Evolutionary conservation across 352 stramenopile species (phyloP).

Genomic region (Phytopythium boreale): DNA sequence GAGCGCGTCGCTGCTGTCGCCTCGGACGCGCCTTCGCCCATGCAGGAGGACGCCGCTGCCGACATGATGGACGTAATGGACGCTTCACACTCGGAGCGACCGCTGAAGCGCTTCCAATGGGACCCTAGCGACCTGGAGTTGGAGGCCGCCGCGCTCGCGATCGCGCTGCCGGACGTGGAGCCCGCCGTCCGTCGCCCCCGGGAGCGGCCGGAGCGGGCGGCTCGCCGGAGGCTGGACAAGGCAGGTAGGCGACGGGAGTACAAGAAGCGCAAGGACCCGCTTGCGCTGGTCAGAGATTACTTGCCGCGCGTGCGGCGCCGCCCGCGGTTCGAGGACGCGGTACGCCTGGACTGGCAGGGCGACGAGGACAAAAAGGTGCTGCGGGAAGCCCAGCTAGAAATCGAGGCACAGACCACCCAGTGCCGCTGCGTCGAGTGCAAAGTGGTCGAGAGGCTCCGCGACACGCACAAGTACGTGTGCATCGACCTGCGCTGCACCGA

Average conservation of each 20-base stretch:
- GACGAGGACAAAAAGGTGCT: conserved; percentile 3
- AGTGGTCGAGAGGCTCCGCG: conserved; percentile 3
- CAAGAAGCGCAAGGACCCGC: neutral
- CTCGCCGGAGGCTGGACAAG: neutral
- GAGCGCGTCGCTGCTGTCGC: neutral
- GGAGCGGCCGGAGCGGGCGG: neutral
- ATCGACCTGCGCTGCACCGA: conserved; percentile 2
- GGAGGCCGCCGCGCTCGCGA: neutral
- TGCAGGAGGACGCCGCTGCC: neutral
- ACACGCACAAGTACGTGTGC: conserved; percentile 24
- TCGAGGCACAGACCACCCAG: conserved; percentile 6
- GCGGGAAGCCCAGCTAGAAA: neutral
- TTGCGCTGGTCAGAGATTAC: neutral
- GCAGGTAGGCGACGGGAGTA: neutral
- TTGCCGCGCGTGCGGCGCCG: neutral
- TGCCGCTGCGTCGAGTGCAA: conserved; percentile 8
- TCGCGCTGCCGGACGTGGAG: neutral
- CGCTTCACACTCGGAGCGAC: too few relatives aligned
- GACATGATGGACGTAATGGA: neutral
- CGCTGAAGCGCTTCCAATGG: neutral
- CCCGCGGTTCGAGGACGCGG: neutral
- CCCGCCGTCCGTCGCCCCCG: neutral
- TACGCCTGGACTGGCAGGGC: neutral
- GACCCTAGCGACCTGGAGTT: neutral
- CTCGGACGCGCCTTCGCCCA: neutral